A percentile compares a stretch with the other conserved stretches of the same genome.
Conservation (phyloP, 805 yeast species). For the Pichia scutulata region DNA sequence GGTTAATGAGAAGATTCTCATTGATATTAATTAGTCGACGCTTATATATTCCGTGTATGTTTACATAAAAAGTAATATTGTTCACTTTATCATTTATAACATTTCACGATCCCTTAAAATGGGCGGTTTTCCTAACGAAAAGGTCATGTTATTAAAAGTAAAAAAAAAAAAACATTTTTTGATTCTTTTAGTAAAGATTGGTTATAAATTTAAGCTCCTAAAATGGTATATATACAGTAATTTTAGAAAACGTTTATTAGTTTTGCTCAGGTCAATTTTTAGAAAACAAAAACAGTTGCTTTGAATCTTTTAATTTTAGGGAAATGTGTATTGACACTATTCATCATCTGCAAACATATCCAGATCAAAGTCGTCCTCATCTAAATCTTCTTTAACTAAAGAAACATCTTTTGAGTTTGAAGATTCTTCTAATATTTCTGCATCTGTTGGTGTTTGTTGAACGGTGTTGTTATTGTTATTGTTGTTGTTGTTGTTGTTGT, state of each 20-base stretch:
- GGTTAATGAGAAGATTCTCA: neutral
- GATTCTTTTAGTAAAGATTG: no score
- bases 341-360: constrained; percentile 12
- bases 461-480: neutral
- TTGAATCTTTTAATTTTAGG: neutral
- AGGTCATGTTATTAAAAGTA: no score
- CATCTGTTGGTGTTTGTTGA: neutral
- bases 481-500: no score
- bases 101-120: no score
- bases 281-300: neutral
- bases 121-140: no score
- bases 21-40: no score
- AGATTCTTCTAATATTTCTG: neutral
- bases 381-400: constrained; percentile 4
- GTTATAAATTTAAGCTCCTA: no score
- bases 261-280: no score
- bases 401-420: neutral
- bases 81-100: neutral
- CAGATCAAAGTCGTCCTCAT: constrained; percentile 12
- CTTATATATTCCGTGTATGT: neutral
- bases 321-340: neutral
- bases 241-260: no score
- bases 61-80: neutral
- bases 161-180: no score
- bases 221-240: no score